Evolutionary conservation across 148 eudicot species (phyloP).

Genomic region (Silene latifolia): DNA sequence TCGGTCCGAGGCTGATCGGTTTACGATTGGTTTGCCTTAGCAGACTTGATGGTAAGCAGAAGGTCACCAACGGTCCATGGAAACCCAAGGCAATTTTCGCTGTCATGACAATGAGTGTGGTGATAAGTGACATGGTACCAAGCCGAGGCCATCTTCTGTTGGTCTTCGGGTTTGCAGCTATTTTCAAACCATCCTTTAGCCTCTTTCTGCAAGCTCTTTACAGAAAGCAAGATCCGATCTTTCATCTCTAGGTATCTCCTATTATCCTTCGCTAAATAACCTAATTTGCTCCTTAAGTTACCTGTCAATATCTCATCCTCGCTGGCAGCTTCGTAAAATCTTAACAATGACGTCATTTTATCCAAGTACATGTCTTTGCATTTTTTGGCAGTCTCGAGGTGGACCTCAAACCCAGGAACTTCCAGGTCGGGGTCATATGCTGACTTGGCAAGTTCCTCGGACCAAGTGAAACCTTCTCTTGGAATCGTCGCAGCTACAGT

Average conservation of each 20-base stretch:
- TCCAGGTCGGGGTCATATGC: conserved; percentile 66
- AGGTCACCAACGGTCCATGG: conserved; percentile 82
- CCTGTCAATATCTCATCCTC: conserved; percentile 87
- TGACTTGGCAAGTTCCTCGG: conserved; percentile 40
- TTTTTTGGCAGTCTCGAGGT: conserved; percentile 43
- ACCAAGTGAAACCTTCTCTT: conserved; percentile 28
- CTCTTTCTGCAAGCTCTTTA: conserved; percentile 64
- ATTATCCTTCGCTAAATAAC: conserved; percentile 67
- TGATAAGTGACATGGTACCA: conserved; percentile 93
- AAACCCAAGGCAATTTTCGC: conserved; percentile 68
- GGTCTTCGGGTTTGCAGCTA: conserved; percentile 44
- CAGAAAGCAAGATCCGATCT: conserved; percentile 68
- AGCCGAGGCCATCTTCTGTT: conserved; percentile 73
- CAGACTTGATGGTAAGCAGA: conserved; percentile 56
- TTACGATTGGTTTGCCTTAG: conserved; percentile 23
- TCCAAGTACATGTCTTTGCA: conserved; percentile 77
- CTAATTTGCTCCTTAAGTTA: conserved; percentile 48
- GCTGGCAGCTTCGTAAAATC: conserved; percentile 57
- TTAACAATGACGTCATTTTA: conserved; percentile 52
- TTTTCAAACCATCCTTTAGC: conserved; percentile 71
- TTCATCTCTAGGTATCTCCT: conserved; percentile 66
- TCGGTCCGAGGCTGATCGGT: not conserved
- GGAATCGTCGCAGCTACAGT: conserved; percentile 34
- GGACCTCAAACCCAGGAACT: conserved; percentile 56
- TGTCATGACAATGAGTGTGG: conserved; percentile 47